These are phyloP conservation scores for Fusarium hainanense DNA, from an alignment of 2,329 filamentous ascomycete genomes.

Conservation along the genomic window DNA sequence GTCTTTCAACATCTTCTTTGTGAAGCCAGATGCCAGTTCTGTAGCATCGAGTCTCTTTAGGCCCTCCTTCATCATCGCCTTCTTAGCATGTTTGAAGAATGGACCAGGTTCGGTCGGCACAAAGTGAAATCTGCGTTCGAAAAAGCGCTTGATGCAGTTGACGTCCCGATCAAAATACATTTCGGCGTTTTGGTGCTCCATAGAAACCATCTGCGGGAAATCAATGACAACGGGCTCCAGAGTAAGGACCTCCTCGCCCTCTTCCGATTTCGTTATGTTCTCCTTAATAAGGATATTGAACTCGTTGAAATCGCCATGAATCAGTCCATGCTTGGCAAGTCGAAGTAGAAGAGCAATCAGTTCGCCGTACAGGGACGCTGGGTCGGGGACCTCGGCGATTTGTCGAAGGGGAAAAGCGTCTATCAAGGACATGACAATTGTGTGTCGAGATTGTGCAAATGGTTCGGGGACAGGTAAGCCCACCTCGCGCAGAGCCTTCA, in stretches of 20 bases:
- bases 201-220: slow-evolving; percentile 98
- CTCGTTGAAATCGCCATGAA: slow-evolving; percentile 99
- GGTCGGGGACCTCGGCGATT: slow-evolving; percentile 84
- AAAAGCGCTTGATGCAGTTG: slow-evolving; percentile 94
- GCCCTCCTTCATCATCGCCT: slow-evolving; percentile 73
- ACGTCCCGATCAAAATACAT: slow-evolving; percentile 99
- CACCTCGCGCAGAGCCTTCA: slow-evolving; percentile 84
- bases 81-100: slow-evolving; percentile 85
- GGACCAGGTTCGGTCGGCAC: slow-evolving; percentile 84
- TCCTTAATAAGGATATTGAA: slow-evolving; percentile 98
- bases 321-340: slow-evolving; percentile 86
- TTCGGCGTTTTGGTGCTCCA: slow-evolving; percentile 91
- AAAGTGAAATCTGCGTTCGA: slow-evolving; percentile 89
- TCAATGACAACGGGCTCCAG: slow-evolving; percentile 91
- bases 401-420: slow-evolving; percentile 93
- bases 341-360: slow-evolving; percentile 87
- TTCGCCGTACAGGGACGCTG: slow-evolving; percentile 88
- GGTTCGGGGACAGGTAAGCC: slow-evolving; percentile 92
- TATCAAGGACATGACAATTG: slow-evolving; percentile 93
- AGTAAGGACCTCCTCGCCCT: slow-evolving; percentile 56
- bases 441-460: slow-evolving; percentile 89
- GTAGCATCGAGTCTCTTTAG: slow-evolving; percentile 82
- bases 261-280: slow-evolving; percentile 57
- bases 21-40: slow-evolving; percentile 93
- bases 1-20: slow-evolving; percentile 96